Base-by-base conservation (phyloP, 1,139 yeast genomes). In the Hansenula sp. region DNA sequence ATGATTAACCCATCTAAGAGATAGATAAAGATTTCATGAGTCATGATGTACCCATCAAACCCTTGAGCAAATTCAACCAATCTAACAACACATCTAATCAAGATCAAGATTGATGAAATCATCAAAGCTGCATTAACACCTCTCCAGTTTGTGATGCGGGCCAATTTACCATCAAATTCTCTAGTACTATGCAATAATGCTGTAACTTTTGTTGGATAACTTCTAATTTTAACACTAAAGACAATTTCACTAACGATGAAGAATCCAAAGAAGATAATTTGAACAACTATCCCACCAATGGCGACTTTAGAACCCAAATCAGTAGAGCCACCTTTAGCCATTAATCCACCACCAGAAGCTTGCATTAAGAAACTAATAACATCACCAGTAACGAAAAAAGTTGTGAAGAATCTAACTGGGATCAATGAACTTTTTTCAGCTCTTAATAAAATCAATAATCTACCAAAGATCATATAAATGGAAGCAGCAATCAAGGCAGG, bases 401-500 rank as follows among this genome's bases (percentile, higher is more conserved):
- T 57, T n/a, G 77, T 71, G 39, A 66, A 56, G 45, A 55, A 62
- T 40, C 57, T 59, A 4, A 63, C 47, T 4, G 66, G 63, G 41
- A 72, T 58, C 33, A 68, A 13, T 9, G 36, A 63, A 34, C 57
- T 47, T 5, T 51, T 42, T 36, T 61, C 61, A 17, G 67, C 67
- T 29, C 56, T 53, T 41, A 69, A 45, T 16, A 53, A 42, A 24
- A 47, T 49, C 16, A 70, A 52, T 42, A 73, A 46, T 40, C 70
- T 59, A 17, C 72, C 73, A 43, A 73, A 66, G 2, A 63, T 41
- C 77, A 74, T 72, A 53, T 73, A 74, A 38, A 71, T 63, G 1
- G 75, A 58, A 1, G 76, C 77, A 1, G 77, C 72, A 46, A 65
- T 63, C 37, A 74, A 55, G 2, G 73, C 63, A 3, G 79, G 77